phyloP scores from a whole-genome alignment of 495 filamentous ascomycete genomes.

The Neurospora hispaniola region DNA sequence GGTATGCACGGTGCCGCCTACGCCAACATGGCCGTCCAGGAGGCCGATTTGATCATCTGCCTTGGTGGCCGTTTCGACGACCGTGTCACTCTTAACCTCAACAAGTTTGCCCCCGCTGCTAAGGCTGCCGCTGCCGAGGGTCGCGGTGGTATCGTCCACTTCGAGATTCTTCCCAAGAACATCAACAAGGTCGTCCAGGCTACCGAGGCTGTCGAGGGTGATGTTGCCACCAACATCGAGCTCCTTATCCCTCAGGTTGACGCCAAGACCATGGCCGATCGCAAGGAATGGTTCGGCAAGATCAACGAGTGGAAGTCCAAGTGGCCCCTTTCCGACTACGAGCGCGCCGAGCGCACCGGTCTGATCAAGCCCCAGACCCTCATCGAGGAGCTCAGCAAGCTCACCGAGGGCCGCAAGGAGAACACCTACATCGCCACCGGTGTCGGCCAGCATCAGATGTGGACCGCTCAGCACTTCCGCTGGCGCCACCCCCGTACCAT shows the following conservation, averaged over 20 bases:
- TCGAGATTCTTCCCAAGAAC: slow-evolving; percentile 77
- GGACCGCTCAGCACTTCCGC: slow-evolving; percentile 87
- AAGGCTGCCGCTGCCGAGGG: slow-evolving; percentile 56
- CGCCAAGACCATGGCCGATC: slow-evolving; percentile 40
- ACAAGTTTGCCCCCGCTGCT: slow-evolving; percentile 59
- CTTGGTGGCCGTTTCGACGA: slow-evolving; percentile 71
- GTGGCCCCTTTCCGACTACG: slow-evolving; percentile 67
- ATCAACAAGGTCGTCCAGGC: slow-evolving; percentile 82
- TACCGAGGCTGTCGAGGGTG: slow-evolving; percentile 69
- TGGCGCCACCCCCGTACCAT: slow-evolving; percentile 81
- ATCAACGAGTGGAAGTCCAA: slow-evolving; percentile 82
- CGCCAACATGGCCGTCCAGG: slow-evolving; percentile 71
- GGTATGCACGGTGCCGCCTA: slow-evolving; percentile 76
- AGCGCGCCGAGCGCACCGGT: slow-evolving; percentile 54
- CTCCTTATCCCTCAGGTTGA: slow-evolving; percentile 61
- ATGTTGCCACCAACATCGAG: slow-evolving; percentile 59
- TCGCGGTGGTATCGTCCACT: slow-evolving; percentile 70
- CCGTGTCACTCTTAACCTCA: slow-evolving; percentile 54
- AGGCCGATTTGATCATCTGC: slow-evolving; percentile 67
- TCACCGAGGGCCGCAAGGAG: slow-evolving; percentile 63
- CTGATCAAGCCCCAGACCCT: slow-evolving; percentile 83
- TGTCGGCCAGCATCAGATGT: slow-evolving; percentile 97
- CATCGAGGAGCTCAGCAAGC: slow-evolving; percentile 68
- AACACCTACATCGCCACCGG: slow-evolving; percentile 80
- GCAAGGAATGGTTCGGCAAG: slow-evolving; percentile 79